A percentile compares a stretch with the other conserved stretches of the same genome.
phyloP scores from a whole-genome alignment of 2,329 filamentous ascomycete genomes.

The Monosporascus sp. region DNA sequence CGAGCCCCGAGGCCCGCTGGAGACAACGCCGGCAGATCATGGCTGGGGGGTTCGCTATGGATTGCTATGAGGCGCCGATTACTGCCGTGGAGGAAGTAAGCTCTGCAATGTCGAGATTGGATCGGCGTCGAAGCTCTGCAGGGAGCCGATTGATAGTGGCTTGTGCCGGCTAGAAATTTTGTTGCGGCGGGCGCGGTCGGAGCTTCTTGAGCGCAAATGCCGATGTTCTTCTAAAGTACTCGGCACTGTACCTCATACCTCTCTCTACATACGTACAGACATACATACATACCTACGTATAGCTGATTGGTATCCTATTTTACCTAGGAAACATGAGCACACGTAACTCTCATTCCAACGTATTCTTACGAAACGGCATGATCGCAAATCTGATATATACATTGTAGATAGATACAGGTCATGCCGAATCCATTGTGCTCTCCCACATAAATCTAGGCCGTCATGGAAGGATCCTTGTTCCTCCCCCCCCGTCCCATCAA shows the following conservation, averaged over 20 bases:
- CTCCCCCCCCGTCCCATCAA: not conserved
- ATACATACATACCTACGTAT: too few relatives aligned
- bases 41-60: constrained; percentile 2
- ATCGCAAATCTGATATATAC: not conserved
- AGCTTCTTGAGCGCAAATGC: constrained; percentile 19
- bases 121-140: constrained; percentile 1
- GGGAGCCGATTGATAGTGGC: constrained; percentile 2
- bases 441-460: not conserved
- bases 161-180: constrained; percentile 25
- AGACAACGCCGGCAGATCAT: constrained; percentile 47
- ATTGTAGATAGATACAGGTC: not conserved
- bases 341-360: too few relatives aligned
- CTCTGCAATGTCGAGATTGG: not conserved
- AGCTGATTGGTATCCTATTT: too few relatives aligned
- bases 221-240: constrained; percentile 5
- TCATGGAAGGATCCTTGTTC: not conserved
- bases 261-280: too few relatives aligned
- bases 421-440: not conserved
- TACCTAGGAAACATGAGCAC: too few relatives aligned
- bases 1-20: constrained; percentile 35
- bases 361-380: not conserved
- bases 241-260: too few relatives aligned
- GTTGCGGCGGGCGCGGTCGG: constrained; percentile 17
- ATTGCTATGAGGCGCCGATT: not conserved
- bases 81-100: not conserved